Evolutionary conservation across 208 protist species (phyloP), one percentile per base, ranked within the genome.

Genomic region (Trichomonas vaginalis): DNA sequence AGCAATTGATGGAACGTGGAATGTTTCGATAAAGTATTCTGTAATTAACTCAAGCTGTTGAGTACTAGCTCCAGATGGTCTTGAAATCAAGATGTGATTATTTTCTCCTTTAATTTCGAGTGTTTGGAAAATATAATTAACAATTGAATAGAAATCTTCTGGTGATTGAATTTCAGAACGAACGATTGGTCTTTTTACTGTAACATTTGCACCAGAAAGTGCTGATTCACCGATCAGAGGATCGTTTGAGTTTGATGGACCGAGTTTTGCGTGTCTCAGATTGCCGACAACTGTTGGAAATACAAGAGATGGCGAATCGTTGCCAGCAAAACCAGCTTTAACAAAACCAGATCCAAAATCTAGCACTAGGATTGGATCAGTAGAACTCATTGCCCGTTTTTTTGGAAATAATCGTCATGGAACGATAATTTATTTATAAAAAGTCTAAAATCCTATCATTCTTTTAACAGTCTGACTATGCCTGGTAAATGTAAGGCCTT

Each of bases 261-360:
- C 21, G 49, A 56, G 49, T 42, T 86, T 86, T 15, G 35, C 35
- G 35, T 86, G 79, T 2, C 79, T 14, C 10, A 14, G 88, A 32
- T 47, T 95, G 45, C 92, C 62, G 14, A 96, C 27, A 96, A 96
- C 79, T 17, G 61, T 87, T 82, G 95, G 96, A 95, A 96, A 96
- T 40, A 96, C 47, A 15, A 95, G 12, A 62, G 51, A 87, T 80
- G 96, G 96, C 14, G 96, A 8, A 95, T 92, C 95, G 27, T 99
- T 98, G 35, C 98, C 98, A 37, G 98, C 98, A 96, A 99, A 99
- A 70, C 98, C 98, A 82, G 98, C 98, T 97, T 99, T 99, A 88
- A 97, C 95, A 83, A 97, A 97, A 90, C 97, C 97, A 80, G 96
- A 97, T 17, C 98, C 98, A 48, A 97, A 98, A 97, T 99, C 99